Conservation (phyloP, 805 yeast species). For the Yarrowia sp. region DNA sequence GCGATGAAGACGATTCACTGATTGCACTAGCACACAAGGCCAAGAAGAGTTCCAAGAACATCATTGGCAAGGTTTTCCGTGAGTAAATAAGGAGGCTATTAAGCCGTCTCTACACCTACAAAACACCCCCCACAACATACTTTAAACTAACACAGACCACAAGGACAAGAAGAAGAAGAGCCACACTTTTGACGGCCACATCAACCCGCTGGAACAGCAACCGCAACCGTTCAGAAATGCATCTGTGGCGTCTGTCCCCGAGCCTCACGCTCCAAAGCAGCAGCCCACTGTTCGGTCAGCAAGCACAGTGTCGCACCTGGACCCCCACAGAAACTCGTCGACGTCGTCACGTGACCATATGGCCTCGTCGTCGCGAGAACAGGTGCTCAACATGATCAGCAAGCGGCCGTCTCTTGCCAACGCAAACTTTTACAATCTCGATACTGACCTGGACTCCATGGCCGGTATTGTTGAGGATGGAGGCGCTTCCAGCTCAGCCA, state of each 20-base stretch:
- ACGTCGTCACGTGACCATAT: conserved; percentile 27
- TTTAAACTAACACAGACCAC: conserved; percentile 23
- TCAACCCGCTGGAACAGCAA: conserved; percentile 25
- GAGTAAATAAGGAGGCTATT: not conserved
- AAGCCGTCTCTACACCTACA: too few relatives aligned
- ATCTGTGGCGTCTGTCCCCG: conserved; percentile 35
- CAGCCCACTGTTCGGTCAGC: conserved; percentile 19
- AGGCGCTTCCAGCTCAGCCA: not conserved
- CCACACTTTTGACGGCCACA: conserved; percentile 17
- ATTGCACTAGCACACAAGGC: conserved; percentile 15
- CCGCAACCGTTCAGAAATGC: conserved; percentile 29
- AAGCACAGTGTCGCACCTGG: conserved; percentile 26
- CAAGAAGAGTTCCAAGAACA: conserved; percentile 19
- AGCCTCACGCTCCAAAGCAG: conserved; percentile 19
- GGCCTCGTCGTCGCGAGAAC: conserved; percentile 20
- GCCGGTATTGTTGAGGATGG: conserved; percentile 54
- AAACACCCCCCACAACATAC: too few relatives aligned
- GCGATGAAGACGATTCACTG: conserved; percentile 18
- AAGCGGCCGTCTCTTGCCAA: conserved; percentile 21
- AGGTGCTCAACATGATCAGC: conserved; percentile 29
- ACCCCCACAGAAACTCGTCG: conserved; percentile 16
- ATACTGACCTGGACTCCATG: conserved; percentile 60
- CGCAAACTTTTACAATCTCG: conserved; percentile 48
- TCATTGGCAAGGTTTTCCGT: conserved; percentile 35
- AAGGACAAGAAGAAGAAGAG: conserved; percentile 32